A percentile compares a stretch with the other conserved stretches of the same genome.
These are phyloP conservation scores for Taxawa tesnikishii DNA, from an alignment of 2,329 filamentous ascomycete genomes.

Conservation along the genomic window DNA sequence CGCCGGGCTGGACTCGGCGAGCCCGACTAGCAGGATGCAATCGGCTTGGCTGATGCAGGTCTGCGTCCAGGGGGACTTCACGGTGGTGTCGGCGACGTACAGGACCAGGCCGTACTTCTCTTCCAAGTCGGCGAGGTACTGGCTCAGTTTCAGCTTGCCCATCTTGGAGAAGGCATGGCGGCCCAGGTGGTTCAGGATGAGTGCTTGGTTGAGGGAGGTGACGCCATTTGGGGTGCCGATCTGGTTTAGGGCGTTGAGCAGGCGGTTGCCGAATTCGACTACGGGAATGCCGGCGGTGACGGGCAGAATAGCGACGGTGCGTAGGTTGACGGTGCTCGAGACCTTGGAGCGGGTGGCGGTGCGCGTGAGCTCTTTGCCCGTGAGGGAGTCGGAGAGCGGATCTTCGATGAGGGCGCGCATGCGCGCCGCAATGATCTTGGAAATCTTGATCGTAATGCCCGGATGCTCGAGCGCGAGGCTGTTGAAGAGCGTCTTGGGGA, in stretches of 20 bases:
- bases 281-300: slow-evolving; percentile 88
- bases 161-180: slow-evolving; percentile 95
- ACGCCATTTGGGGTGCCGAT: slow-evolving; percentile 84
- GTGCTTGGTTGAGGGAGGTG: slow-evolving; percentile 82
- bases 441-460: slow-evolving; percentile 97
- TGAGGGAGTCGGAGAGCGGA: slow-evolving; percentile 41
- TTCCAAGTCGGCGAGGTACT: slow-evolving; percentile 92
- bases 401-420: slow-evolving; percentile 86
- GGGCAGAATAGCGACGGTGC: slow-evolving; percentile 84
- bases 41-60: slow-evolving; percentile 96
- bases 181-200: slow-evolving; percentile 87
- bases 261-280: slow-evolving; percentile 80
- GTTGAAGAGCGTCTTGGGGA: slow-evolving; percentile 92
- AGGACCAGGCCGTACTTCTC: slow-evolving; percentile 94
- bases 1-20: slow-evolving; percentile 78
- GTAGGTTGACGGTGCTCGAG: slow-evolving; percentile 80
- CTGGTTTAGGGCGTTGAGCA: slow-evolving; percentile 79
- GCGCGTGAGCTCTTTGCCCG: slow-evolving; percentile 49
- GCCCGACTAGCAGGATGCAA: slow-evolving; percentile 82
- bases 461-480: slow-evolving; percentile 94
- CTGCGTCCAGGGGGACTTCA: slow-evolving; percentile 96
- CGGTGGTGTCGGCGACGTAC: slow-evolving; percentile 92
- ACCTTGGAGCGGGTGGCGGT: slow-evolving; percentile 47
- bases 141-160: slow-evolving; percentile 89
- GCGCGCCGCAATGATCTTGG: slow-evolving; percentile 90